These are phyloP conservation scores for Chalciporus pseudorubinellus DNA, from an alignment of 768 basidiomycete species.

Conservation along the genomic window DNA sequence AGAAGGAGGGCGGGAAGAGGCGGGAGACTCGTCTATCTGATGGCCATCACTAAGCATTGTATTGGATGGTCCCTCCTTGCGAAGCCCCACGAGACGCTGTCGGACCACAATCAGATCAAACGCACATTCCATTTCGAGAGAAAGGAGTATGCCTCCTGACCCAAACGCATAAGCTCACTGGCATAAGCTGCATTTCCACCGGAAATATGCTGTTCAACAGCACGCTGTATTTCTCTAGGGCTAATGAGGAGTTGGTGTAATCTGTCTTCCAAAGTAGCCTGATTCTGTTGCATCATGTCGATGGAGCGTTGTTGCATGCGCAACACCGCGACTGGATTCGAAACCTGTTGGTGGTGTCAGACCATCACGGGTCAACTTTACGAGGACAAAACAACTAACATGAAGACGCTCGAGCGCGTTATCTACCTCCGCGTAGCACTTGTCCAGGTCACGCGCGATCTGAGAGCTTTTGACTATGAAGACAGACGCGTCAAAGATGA, in stretches of 20 bases:
- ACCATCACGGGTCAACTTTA: neutral
- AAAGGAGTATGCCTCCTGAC: conserved; percentile 42
- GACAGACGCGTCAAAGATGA: conserved; percentile 3
- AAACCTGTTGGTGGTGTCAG: conserved; percentile 17
- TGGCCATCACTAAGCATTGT: conserved; percentile 19
- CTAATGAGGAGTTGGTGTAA: conserved; percentile 40
- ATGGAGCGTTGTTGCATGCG: conserved; percentile 31
- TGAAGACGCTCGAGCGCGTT: conserved; percentile 42
- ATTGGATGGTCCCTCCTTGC: neutral
- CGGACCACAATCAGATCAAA: neutral
- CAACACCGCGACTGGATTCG: conserved; percentile 21
- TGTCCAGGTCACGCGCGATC: conserved; percentile 46
- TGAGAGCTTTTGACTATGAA: conserved; percentile 43
- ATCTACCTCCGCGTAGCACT: conserved; percentile 42
- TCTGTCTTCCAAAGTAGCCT: conserved; percentile 36
- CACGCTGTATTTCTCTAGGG: conserved; percentile 35
- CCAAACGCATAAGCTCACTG: conserved; percentile 51
- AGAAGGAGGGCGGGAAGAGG: conserved; percentile 20
- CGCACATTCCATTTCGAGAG: neutral
- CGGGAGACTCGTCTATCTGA: conserved; percentile 23
- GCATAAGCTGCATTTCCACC: conserved; percentile 42
- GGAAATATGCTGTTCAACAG: conserved; percentile 39
- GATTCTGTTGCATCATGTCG: conserved; percentile 27
- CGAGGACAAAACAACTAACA: conserved; percentile 27
- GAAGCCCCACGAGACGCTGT: conserved; percentile 26